A percentile compares a stretch with the other conserved stretches of the same genome.
Conservation (phyloP, 371 early-diverging fungal species). For the Syncephalastrum sp. region DNA sequence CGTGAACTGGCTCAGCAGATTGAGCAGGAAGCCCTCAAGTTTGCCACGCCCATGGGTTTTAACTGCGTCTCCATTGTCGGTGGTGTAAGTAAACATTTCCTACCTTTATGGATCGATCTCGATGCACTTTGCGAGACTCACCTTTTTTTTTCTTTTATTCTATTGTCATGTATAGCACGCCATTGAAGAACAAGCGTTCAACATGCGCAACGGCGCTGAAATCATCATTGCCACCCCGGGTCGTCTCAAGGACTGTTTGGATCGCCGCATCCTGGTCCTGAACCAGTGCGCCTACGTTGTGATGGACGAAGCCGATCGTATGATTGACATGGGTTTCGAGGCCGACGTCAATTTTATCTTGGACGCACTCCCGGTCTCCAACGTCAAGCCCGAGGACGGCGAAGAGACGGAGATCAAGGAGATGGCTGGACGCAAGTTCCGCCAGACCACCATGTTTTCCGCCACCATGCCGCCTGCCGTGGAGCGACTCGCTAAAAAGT, state of each 20-base stretch:
- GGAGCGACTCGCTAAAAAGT: constrained; percentile 89
- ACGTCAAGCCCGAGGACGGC: constrained; percentile 83
- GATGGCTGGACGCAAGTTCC: constrained; percentile 58
- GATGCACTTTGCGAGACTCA: background rate
- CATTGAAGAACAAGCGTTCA: constrained; percentile 83
- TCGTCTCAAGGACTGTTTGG: constrained; percentile 87
- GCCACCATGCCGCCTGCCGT: constrained; percentile 99
- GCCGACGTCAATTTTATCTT: constrained; percentile 93
- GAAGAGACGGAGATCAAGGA: constrained; percentile 59
- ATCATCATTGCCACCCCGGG: constrained; percentile 99
- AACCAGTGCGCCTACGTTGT: constrained; percentile 90
- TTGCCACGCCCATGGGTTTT: constrained; percentile 78
- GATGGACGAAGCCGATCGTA: constrained; percentile 98
- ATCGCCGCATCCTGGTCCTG: constrained; percentile 80
- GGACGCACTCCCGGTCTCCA: constrained; percentile 88
- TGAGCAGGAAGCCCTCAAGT: constrained; percentile 86
- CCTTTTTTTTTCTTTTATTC: too few species aligned
- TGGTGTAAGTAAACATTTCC: constrained; percentile 59
- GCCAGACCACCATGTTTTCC: constrained; percentile 99
- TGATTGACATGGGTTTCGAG: constrained; percentile 98
- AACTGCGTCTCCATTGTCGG: constrained; percentile 91
- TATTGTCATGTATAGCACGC: constrained; percentile 55
- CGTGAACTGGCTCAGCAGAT: constrained; percentile 97
- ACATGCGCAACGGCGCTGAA: constrained; percentile 84
- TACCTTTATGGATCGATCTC: too few species aligned